Base-by-base conservation (phyloP, 2,329 filamentous ascomycete species). In the Gyromitra esculenta region DNA sequence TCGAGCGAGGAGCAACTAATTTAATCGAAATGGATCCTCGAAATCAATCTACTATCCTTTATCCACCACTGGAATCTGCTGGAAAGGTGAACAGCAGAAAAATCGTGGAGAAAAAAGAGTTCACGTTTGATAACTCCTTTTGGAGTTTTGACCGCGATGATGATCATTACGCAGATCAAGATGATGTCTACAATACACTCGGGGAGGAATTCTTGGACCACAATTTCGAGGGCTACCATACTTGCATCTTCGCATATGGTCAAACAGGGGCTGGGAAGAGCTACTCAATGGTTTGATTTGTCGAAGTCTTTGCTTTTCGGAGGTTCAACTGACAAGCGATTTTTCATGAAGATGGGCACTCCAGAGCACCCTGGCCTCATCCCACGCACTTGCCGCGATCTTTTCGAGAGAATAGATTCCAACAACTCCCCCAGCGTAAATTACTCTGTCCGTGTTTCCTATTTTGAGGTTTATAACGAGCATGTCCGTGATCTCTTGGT, bases 391-490 rank as follows among this genome's bases (percentile, higher is more conserved):
- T 99, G 96, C 84, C 91, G 97, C 83, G 96, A 97, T 84, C 87
- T 99, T 65, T 99, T 99, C 83, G 90, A 97, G 85, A 90, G 96
- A 71, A 97, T 99, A 82, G 91, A 95, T 79, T 89, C 90, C 56
- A 90, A 92, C 80, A 91, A 96, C 81, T 92, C 92, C 59, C 92
- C 94, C 69, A 96, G 96, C 84, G 93, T 97, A 83, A 97, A 93
- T 80, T 99, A 97, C 87, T 96, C 95, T 81, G 96, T 99, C 79
- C 92, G 96, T 78, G 96, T 98, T 37, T 97, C 94, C 2, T 99
- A 99, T 85, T 98, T 99, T 82, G 96, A 99, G 83, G 96, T 99
- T 77, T 99, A 99, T 88, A 99, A 99, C 84, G 96, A 99, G 85
- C 96, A 98, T 84, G 96, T 99, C 64, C 92, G 96, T 75, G 96